phyloP scores from a whole-genome alignment of 495 filamentous ascomycete genomes.

The Collariella sp. region DNA sequence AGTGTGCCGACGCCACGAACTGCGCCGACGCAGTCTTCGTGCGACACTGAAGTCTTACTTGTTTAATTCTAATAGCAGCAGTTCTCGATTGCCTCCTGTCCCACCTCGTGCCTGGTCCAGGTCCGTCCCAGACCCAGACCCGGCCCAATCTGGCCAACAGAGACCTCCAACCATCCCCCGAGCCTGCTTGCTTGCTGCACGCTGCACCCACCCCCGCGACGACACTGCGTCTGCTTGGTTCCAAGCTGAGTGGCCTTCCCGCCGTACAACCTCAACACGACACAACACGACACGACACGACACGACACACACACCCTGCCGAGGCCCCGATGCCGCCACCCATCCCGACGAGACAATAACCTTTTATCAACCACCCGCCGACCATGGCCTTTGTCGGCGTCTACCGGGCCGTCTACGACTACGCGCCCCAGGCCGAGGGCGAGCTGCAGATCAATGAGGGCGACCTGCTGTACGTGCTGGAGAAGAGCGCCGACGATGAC shows the following conservation, averaged over 20 bases:
- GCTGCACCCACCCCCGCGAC: background rate
- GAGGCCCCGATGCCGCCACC: conserved; percentile 1
- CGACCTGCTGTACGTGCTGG: conserved; percentile 84
- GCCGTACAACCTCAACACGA: no score
- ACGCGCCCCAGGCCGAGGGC: conserved; percentile 76
- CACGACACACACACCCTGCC: background rate
- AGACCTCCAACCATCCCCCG: background rate
- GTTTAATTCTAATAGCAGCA: no score
- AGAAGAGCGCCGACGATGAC: conserved; percentile 82
- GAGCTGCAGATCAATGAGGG: conserved; percentile 85
- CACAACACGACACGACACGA: background rate
- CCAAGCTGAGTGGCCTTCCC: no score
- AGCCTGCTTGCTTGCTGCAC: background rate
- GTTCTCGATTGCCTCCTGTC: no score
- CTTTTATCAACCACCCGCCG: conserved; percentile 2
- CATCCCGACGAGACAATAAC: background rate
- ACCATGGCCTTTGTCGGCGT: conserved; percentile 74
- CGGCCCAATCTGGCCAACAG: background rate
- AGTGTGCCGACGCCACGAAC: background rate
- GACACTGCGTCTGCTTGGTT: no score
- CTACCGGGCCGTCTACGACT: conserved; percentile 90
- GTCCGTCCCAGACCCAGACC: no score
- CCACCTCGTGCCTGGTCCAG: background rate
- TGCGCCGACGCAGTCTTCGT: background rate
- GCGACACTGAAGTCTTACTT: no score